Base-by-base conservation (phyloP, 352 stramenopile species). In the Pythium folliculosum region DNA sequence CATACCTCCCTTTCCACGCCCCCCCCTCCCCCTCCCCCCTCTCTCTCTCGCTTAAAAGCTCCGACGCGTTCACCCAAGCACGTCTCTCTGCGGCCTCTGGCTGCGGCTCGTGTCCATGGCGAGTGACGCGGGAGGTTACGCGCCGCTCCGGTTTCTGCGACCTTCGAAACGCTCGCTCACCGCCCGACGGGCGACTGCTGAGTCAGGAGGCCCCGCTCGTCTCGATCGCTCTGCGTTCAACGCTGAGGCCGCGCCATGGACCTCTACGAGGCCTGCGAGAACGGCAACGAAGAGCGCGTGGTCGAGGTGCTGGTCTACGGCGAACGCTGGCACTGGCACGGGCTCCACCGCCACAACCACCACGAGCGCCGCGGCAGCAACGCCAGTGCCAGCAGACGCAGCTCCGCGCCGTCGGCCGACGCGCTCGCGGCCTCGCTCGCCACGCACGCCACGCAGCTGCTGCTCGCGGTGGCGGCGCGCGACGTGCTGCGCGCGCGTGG, bases 251-350 rank as follows among this genome's bases (percentile, higher is more conserved):
- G 35, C 35, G 12, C 40, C 6, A 94, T 94, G 86, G 86, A 94
- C 51, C 69, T 94, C 37, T 87, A 87, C 56, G 86, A 94, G 64
- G 84, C 82, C 13, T 91, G 83, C 53, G 86, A 94, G 70, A 92
- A 91, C 65, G 86, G 86, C 57, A 94, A 94, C 55, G 86, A 94
- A 59, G 86, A 94, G 72, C 86, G 86, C 48, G 83, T 92, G 21
- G 74, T 94, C 8, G 86, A 92, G 72, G 70, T 92, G 30, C 71
- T 94, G 35, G 54, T 92, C n/a, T 67, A 78, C 14, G 76, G 77
- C 19, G 71, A 80, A 23, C 45, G 73, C 50, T 65, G 56, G 51
- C 40, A 61, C 21, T 47, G 56, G 32, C 48, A 55, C n/a, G 22
- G 17, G 27, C 27, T 32, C 19, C 48, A 63, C 19, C 63, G 56